Conservation (phyloP, 2,329 filamentous ascomycete species). For the Trichoderma citrinoviride region DNA sequence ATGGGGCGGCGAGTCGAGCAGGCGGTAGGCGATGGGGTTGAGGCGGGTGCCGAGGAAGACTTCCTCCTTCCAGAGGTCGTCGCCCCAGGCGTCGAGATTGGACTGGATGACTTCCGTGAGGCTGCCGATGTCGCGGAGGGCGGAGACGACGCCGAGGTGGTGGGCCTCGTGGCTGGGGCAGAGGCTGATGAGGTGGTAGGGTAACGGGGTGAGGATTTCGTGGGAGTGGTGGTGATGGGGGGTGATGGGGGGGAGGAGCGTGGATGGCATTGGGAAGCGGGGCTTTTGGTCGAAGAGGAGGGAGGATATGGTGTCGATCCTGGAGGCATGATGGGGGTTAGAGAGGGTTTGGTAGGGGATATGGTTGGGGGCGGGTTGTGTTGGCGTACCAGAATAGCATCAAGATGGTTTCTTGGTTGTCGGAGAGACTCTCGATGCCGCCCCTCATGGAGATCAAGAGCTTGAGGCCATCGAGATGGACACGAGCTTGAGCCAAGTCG, state of each 20-base stretch:
- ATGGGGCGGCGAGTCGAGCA: not conserved
- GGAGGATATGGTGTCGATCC: conserved; percentile 13
- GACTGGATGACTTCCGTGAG: not conserved
- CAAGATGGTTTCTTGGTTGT: not conserved
- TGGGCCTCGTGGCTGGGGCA: not conserved
- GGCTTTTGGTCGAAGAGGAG: conserved; percentile 10
- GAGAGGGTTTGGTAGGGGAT: not conserved
- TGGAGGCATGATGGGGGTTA: not conserved
- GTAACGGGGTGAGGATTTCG: not conserved
- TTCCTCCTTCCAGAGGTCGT: conserved; percentile 14
- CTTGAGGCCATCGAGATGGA: conserved; percentile 8
- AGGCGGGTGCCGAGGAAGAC: conserved; percentile 7
- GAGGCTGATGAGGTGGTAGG: not conserved
- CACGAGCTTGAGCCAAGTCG: conserved; percentile 8
- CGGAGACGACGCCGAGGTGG: not conserved
- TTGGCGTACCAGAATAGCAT: conserved; percentile 14
- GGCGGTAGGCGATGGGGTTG: conserved; percentile 11
- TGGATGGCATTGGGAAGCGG: conserved; percentile 6
- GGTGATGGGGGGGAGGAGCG: not conserved
- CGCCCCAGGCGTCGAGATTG: not conserved
- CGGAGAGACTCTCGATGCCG: conserved; percentile 9
- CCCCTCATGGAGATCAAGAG: conserved; percentile 11
- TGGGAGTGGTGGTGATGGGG: not conserved
- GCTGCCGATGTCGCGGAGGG: not conserved
- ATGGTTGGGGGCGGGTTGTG: not conserved